Percentiles rank a stretch among this genome's conserved stretches.
Evolutionary conservation across 441 rosid genomes (phyloP).

Genomic region (Cnidoscolus chayamansa): DNA sequence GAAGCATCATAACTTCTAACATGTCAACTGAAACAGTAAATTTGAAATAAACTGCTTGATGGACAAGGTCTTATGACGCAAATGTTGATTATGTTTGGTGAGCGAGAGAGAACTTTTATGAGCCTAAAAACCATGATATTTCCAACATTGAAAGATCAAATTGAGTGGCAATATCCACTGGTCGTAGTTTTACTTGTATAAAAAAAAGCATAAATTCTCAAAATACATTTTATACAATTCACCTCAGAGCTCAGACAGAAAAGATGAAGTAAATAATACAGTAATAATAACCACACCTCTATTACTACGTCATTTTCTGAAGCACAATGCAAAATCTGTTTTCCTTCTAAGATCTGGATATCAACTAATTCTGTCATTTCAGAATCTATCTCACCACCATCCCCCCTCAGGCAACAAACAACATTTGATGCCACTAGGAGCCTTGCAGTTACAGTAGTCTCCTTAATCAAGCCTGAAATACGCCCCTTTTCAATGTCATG

Average conservation of each 20-base stretch:
- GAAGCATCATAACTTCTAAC: neutral
- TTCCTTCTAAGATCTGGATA: constrained; percentile 38
- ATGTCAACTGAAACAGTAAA: neutral
- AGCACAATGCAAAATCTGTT: constrained; percentile 25
- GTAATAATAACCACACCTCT: constrained; percentile 37
- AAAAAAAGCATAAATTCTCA: neutral
- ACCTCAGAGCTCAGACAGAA: neutral
- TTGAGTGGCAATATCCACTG: neutral
- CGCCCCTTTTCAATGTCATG: constrained; percentile 40
- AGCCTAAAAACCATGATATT: neutral
- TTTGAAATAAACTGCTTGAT: neutral
- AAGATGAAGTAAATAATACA: neutral
- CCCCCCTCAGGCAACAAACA: constrained; percentile 33
- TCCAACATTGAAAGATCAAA: constrained; percentile 1
- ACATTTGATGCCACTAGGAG: constrained; percentile 43
- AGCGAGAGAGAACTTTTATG: neutral
- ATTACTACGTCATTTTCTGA: constrained; percentile 44
- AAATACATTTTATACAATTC: neutral
- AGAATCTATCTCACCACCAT: constrained; percentile 26
- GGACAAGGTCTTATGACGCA: neutral
- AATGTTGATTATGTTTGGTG: constrained; percentile 1
- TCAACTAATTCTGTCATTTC: constrained; percentile 28
- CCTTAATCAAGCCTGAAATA: constrained; percentile 28
- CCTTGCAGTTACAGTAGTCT: constrained; percentile 43
- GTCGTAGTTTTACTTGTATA: neutral